Evolutionary conservation across 2,329 filamentous ascomycete species (phyloP).

Genomic region (Exutisphaerella laricina): DNA sequence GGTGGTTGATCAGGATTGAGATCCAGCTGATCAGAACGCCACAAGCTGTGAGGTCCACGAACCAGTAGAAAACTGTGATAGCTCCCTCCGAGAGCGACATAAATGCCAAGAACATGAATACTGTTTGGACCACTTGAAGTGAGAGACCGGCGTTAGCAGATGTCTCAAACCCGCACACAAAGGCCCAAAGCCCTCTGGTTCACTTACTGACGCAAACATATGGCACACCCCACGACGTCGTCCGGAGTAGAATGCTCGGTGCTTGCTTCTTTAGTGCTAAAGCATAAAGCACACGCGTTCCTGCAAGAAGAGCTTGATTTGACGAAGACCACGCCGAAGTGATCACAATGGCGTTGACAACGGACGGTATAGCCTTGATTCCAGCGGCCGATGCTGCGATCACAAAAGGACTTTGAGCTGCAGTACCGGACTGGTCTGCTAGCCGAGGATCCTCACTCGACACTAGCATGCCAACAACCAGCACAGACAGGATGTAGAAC

Average conservation of each 20-base stretch:
- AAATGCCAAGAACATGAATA: slow-evolving; percentile 29
- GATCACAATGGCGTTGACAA: slow-evolving; percentile 64
- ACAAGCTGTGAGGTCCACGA: slow-evolving; percentile 56
- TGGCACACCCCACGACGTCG: slow-evolving; percentile 25
- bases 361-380: slow-evolving; percentile 53
- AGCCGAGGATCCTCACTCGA: slow-evolving; percentile 36
- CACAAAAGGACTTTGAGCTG: slow-evolving; percentile 47
- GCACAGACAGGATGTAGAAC: slow-evolving; percentile 39
- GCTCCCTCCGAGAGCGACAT: slow-evolving; percentile 40
- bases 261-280: slow-evolving; percentile 60
- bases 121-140: slow-evolving; percentile 23
- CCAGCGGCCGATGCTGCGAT: slow-evolving; percentile 57
- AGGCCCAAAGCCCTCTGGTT: no score
- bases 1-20: slow-evolving; percentile 24
- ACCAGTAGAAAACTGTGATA: slow-evolving; percentile 61
- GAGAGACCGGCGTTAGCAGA: no score
- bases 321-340: slow-evolving; percentile 58
- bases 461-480: slow-evolving; percentile 37
- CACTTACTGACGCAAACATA: slow-evolving; percentile 25
- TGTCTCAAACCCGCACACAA: no score
- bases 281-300: slow-evolving; percentile 49
- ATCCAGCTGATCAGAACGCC: slow-evolving; percentile 60
- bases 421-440: slow-evolving; percentile 29
- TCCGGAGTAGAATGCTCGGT: slow-evolving; percentile 47
- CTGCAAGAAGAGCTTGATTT: slow-evolving; percentile 50